Evolutionary conservation across 768 basidiomycete genomes (phyloP).

Genomic region (Pilatotrama ljubarskyi): DNA sequence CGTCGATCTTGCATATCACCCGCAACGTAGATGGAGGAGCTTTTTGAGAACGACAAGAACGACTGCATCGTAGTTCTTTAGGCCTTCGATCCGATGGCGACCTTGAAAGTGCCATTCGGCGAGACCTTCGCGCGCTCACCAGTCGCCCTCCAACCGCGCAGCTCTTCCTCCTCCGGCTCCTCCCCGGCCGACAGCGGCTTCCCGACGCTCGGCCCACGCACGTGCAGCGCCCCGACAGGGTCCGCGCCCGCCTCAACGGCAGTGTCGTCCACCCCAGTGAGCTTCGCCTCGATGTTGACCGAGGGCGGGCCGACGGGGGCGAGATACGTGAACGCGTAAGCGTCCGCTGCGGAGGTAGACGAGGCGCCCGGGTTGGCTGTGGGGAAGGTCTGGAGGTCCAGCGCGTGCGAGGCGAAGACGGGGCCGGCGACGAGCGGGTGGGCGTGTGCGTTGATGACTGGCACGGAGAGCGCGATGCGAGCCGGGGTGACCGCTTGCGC

Average conservation of each 20-base stretch:
- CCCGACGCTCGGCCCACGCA: constrained; percentile 77
- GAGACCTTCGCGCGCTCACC: constrained; percentile 35
- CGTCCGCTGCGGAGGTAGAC: constrained; percentile 28
- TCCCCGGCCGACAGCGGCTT: constrained; percentile 45
- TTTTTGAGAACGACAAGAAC: too few relatives aligned
- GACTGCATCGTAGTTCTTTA: not conserved
- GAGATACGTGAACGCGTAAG: constrained; percentile 40
- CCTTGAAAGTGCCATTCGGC: constrained; percentile 40
- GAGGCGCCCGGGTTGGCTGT: constrained; percentile 8
- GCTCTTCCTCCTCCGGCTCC: constrained; percentile 31
- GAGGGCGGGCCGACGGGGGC: constrained; percentile 76
- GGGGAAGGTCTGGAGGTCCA: constrained; percentile 80
- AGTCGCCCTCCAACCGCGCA: constrained; percentile 32
- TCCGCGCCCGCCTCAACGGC: constrained; percentile 65
- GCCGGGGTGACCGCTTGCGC: constrained; percentile 56
- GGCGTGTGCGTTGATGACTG: constrained; percentile 63
- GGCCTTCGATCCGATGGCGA: constrained; percentile 13
- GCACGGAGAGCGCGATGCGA: constrained; percentile 75
- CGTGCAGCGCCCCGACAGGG: constrained; percentile 58
- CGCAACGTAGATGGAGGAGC: too few relatives aligned
- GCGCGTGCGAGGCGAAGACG: constrained; percentile 76
- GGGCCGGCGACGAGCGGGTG: constrained; percentile 73
- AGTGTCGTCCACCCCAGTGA: constrained; percentile 68
- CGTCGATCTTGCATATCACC: not conserved
- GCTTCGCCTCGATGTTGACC: constrained; percentile 82